Evolutionary conservation across 2,329 filamentous ascomycete genomes (phyloP), one percentile per base, ranked within the genome.

Genomic region (Cordyceps fumosorosea): DNA sequence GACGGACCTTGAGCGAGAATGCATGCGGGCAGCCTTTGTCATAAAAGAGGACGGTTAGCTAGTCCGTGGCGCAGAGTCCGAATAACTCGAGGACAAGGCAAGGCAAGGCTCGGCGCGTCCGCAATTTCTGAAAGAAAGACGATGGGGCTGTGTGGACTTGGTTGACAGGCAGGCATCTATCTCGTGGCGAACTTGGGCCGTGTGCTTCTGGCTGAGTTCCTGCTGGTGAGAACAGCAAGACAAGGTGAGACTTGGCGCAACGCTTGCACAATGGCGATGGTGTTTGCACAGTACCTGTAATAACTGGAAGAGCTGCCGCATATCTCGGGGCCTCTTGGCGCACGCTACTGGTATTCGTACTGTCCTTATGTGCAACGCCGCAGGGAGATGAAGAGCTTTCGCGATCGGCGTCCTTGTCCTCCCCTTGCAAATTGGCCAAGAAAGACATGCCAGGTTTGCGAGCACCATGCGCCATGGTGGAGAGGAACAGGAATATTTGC

Each of bases 331-430:
- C 3, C 34, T 52, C 29, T 52, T 37, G 29, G 50, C 29, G 29
- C 29, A 32, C 29, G 29, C 29, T 32, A 4, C n/a, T n/a, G n/a
- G n/a, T n/a, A n/a, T 32, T 32, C 29, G 5, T 32, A 37, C 14
- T 20, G 56, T 56, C n/a, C n/a, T n/a, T n/a, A 47, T 29, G 47
- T 32, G 47, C 45, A 59, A 16, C 37, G 37, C 5, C 37, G 12
- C 37, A 50, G 5, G 45, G 18, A 59, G 34, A 59, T 59, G 56
- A 51, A 51, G 24, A 51, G 47, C 45, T 51, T 59, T 51, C 37
- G 56, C 47, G 34, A 59, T 59, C 47, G 56, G 44, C 56, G 44
- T 5, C 16, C 47, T 20, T 24, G 55, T 11, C 6, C 44, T 20
- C n/a, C 55, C 37, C 29, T 37, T 57, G 22, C 18, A 48, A 48